Evolutionary conservation across 345 rosid species (phyloP), one percentile per base, ranked within the genome.

Genomic region (Eutrema yunnanense): DNA sequence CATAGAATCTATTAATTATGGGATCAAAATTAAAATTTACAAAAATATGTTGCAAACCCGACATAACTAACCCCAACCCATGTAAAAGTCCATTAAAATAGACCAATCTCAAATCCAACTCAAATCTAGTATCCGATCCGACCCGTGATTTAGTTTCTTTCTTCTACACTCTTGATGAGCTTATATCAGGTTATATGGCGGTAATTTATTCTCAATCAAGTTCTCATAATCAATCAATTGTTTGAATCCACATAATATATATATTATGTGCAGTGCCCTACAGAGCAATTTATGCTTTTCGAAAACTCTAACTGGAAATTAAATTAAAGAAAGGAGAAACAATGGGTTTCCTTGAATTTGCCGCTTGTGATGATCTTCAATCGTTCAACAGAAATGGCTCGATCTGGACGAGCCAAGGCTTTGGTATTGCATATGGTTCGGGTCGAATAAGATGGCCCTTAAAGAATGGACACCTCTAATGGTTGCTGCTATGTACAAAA

Each of bases 401-500:
- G 87, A 84, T 66, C 74, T 91, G 8, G 85, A 84, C 7, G 88
- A 79, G 73, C 69, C 89, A 32, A 83, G 89, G 70, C 65, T 80
- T 14, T 94, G 98, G 98, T 94, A 94, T 54, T 84, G 90, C 26
- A 62, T 86, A 75, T 78, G 82, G 54, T 68, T 82, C 36, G 90
- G 97, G 66, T 86, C 86, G 3, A 89, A 74, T 62, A 91, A 83
- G 88, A 91, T 94, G 98, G 96, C 92, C 30, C 77, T 86, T n/a
- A 89, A 88, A 65, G 84, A 84, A 72, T 88, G 93, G 74, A 91
- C 96, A 6, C 97, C 97, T 3, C 80, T 94, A 4, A 83, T 88
- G 89, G 86, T 94, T 64, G 98, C 93, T 46, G 87, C 93, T 72
- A 75, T 84, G 89, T 89, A 83, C 34, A 97, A 96, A 60, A 91